Base-by-base conservation (phyloP, 345 rosid genomes). In the Lumnitzera racemosa region DNA sequence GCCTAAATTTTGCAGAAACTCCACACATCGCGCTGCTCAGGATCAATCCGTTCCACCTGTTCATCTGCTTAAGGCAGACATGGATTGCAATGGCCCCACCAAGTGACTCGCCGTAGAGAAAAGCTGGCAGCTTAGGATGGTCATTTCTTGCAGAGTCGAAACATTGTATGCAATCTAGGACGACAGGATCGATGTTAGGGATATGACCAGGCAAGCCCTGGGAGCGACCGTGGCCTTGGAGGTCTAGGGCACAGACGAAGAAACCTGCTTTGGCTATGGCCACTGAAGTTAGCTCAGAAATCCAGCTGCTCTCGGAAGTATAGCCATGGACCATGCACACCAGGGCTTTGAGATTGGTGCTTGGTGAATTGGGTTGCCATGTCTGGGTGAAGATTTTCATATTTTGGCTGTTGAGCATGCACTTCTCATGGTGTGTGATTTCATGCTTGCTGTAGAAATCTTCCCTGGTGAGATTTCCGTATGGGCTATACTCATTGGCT, bases 321-420 rank as follows among this genome's bases (percentile, higher is more conserved):
- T 74, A 74, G 53, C 75, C 78, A 43, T 74, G 78, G 59, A 67
- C 57, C 78, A 70, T 70, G 27, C 66, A 71, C 20, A 74, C 78
- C 15, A 70, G 31, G 17, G 74, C 78, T 59, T 63, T 62, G 20
- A 53, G 59, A 36, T 36, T 36, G 43, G 1, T 36, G 1, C 48
- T 51, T 0, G 27, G 2, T 1, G 58, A 53, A 50, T 62, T 55
- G 5, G 55, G 72, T 2, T 54, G 17, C 78, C 78, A 70, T 1
- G 60, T 53, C 48, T 74, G 78, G 9, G 78, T 70, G 56, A 74
- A 70, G 49, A 74, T 67, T 14, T 62, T 74, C 74, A 63, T 66
- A 15, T 70, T 63, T 24, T 41, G 52, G 20, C 43, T 20, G 67
- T 74, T 70, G 0, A 59, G 24, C 63, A 63, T 59, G 72, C 63